phyloP scores from a whole-genome alignment of 2,329 filamentous ascomycete genomes.

The Cladosporium halotolerans region DNA sequence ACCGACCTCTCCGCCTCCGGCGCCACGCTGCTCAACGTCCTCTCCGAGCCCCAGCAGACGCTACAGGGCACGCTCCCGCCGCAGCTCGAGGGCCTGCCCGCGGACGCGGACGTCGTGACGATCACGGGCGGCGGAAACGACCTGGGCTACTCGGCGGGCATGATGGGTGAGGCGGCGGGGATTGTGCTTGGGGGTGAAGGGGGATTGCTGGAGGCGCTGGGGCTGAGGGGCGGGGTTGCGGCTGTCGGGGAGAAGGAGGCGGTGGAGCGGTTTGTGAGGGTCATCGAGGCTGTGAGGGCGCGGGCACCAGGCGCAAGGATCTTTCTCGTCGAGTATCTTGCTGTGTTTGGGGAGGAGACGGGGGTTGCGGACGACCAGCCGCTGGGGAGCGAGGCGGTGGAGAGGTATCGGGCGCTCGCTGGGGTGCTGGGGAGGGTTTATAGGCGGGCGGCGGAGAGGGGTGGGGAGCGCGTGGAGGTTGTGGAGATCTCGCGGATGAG shows the following conservation, averaged over 20 bases:
- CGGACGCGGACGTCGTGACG: constrained; percentile 32
- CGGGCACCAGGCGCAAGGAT: constrained; percentile 11
- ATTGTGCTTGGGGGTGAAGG: background rate
- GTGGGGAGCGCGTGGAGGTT: constrained; percentile 2
- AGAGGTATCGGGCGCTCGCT: constrained; percentile 1
- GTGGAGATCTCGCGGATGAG: constrained; percentile 13
- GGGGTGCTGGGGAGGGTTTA: constrained; percentile 9
- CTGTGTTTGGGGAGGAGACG: constrained; percentile 13
- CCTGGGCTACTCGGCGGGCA: constrained; percentile 33
- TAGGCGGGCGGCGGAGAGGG: constrained; percentile 4
- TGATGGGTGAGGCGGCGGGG: constrained; percentile 25
- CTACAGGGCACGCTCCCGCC: constrained; percentile 27
- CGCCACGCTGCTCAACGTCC: constrained; percentile 34
- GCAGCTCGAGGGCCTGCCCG: constrained; percentile 32
- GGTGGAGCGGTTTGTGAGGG: constrained; percentile 3
- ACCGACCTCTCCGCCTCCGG: constrained; percentile 30
- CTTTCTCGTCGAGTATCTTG: constrained; percentile 14
- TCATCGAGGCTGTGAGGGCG: constrained; percentile 12
- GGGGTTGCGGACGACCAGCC: constrained; percentile 1
- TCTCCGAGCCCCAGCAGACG: constrained; percentile 29
- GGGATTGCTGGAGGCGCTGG: constrained; percentile 1
- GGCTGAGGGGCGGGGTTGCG: constrained; percentile 7
- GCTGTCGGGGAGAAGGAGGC: constrained; percentile 3
- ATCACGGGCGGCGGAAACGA: constrained; percentile 37
- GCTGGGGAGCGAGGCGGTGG: constrained; percentile 3